These are phyloP conservation scores for Candida nonsorbophila DNA, from an alignment of 805 yeast genomes.

Conservation along the genomic window DNA sequence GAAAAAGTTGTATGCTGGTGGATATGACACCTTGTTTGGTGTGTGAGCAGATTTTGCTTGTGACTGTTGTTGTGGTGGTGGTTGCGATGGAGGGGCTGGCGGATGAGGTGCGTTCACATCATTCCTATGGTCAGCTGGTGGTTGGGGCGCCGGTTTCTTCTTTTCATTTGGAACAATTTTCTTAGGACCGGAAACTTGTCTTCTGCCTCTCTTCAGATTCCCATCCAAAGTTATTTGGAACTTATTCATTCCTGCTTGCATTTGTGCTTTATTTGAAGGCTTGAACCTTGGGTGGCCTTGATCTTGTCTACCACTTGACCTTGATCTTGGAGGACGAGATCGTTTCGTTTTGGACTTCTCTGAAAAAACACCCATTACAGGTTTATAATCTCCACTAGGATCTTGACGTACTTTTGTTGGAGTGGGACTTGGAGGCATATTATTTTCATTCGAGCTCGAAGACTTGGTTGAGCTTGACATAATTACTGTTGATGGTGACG, in stretches of 20 bases:
- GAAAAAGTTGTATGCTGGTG: too few relatives aligned
- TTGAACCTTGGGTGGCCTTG: constrained; percentile 8
- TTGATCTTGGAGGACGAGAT: too few relatives aligned
- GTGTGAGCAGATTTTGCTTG: too few relatives aligned
- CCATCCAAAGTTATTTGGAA: constrained; percentile 45
- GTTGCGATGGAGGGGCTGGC: too few relatives aligned
- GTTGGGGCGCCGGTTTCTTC: too few relatives aligned
- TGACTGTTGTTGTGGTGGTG: too few relatives aligned
- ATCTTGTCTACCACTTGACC: neutral
- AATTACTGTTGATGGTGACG: constrained; percentile 41
- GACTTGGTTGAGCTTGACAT: constrained; percentile 25
- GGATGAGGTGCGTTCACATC: too few relatives aligned
- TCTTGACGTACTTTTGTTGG: constrained; percentile 28
- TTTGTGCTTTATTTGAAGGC: constrained; percentile 17
- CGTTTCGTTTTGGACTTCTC: constrained; percentile 15
- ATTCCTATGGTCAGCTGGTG: too few relatives aligned
- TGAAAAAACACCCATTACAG: constrained; percentile 35
- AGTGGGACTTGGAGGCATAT: constrained; percentile 31
- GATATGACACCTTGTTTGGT: too few relatives aligned
- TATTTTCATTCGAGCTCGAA: constrained; percentile 4
- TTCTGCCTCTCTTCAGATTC: constrained; percentile 13
- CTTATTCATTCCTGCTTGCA: constrained; percentile 38
- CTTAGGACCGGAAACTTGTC: neutral
- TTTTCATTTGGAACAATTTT: neutral
- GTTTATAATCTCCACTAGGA: constrained; percentile 16